These are phyloP conservation scores for Brachypodium distachyon DNA, from an alignment of 202 grass and related monocot species.

Conservation along the genomic window DNA sequence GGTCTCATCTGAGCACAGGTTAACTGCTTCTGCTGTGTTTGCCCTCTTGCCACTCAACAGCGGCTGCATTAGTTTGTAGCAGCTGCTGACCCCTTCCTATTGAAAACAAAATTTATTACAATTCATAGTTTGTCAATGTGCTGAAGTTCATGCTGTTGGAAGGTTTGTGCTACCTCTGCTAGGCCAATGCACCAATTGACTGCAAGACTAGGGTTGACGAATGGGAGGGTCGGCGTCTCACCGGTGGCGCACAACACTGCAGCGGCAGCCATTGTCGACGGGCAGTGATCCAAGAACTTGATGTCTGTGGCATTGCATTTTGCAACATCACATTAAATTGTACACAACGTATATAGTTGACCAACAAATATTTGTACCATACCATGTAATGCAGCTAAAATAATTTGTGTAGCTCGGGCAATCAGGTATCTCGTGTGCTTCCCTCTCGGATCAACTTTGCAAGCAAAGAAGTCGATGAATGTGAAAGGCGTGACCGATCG, in stretches of 20 bases:
- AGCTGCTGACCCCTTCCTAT: constrained; percentile 68
- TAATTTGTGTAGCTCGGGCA: constrained; percentile 52
- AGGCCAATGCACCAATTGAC: constrained; percentile 84
- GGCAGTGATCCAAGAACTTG: constrained; percentile 65
- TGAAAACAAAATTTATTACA: neutral
- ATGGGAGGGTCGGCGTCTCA: constrained; percentile 39
- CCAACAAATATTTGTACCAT: neutral
- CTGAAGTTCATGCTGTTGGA: neutral
- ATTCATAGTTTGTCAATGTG: neutral
- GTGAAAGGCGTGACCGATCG: constrained; percentile 64
- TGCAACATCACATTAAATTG: constrained; percentile 9
- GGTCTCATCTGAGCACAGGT: constrained; percentile 31
- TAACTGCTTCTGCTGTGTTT: constrained; percentile 13
- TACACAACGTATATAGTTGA: neutral
- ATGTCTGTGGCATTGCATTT: constrained; percentile 45
- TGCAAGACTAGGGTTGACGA: constrained; percentile 39
- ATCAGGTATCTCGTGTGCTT: constrained; percentile 46
- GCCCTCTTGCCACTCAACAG: constrained; percentile 36
- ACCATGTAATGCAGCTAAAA: constrained; percentile 72
- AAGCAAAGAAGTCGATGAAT: constrained; percentile 84
- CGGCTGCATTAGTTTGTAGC: constrained; percentile 65
- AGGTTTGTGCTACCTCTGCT: constrained; percentile 44
- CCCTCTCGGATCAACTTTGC: constrained; percentile 60
- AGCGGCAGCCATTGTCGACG: constrained; percentile 73
- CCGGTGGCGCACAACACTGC: constrained; percentile 69